Base-by-base conservation (phyloP, 176 grass and related monocot species). In the Triticum timopheevii region DNA sequence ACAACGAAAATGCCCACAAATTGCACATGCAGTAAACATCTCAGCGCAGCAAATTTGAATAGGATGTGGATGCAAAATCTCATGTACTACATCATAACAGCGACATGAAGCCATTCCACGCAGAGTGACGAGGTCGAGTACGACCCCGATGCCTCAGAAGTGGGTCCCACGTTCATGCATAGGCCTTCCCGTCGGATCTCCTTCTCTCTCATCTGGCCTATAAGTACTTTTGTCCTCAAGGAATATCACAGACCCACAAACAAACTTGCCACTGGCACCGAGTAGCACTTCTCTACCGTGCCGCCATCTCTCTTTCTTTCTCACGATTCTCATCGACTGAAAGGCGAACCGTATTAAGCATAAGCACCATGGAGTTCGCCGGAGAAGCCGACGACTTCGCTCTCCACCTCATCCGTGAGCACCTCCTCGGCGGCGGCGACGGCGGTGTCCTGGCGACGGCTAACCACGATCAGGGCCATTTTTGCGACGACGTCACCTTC, bases 341-440 rank as follows among this genome's bases (percentile, higher is more conserved):
- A 22, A 20, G 27, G 17, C 61, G 20, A 33, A 28, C 33, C 42
- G 61, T 13, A 42, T 10, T 42, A 42, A 42, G 35, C 35, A 36
- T 36, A 17, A 77, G 69, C 54, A 30, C 3, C 61, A 95, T 95
- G 90, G 88, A 90, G 17, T 89, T 93, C 88, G 38, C 76, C 76
- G 86, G 82, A 72, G 83, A 85, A 42, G 69, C 8, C 38, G 86
- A 88, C 10, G 77, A 62, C 36, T 91, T 81, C 76, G 15, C 16
- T 69, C 83, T 95, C 20, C 71, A 86, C 52, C 27, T 88, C 73
- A 89, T 95, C 82, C 24, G 76, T 59, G 90, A 93, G 50, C 83
- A 93, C 82, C 86, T 93, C 8, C 83, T 93, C 52, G 82, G 88
- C 13, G 82, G 88, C 13, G 67, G 22, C 12, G 82, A 78, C 45